Evolutionary conservation across 2,329 filamentous ascomycete species (phyloP).

Genomic region (Biscogniauxia sp.): DNA sequence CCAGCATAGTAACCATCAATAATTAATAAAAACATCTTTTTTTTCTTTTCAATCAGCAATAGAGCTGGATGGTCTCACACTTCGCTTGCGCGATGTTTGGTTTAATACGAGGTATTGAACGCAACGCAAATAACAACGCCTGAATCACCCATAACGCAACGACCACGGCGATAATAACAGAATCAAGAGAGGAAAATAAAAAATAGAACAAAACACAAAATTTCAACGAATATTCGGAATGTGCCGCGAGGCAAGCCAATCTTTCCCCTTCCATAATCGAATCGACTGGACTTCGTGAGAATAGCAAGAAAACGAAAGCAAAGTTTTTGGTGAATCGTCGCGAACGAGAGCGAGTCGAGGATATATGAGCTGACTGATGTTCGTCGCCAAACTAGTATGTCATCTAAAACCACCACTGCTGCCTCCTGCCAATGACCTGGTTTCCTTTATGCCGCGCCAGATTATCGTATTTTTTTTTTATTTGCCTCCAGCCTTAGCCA

Average conservation of each 20-base stretch:
- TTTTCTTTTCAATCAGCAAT: constrained; percentile 4
- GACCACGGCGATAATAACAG: not conserved
- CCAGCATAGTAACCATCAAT: not conserved
- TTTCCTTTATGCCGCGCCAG: constrained; percentile 11
- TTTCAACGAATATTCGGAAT: constrained; percentile 24
- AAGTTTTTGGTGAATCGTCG: constrained; percentile 5
- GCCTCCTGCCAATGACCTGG: constrained; percentile 8
- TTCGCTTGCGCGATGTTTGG: constrained; percentile 10
- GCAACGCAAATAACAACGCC: constrained; percentile 7
- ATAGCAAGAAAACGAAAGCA: constrained; percentile 14
- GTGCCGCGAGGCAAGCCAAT: constrained; percentile 38
- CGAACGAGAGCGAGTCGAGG: constrained; percentile 19
- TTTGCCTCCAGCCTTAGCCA: constrained; percentile 13
- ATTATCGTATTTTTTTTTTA: constrained; percentile 14
- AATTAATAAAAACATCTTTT: constrained; percentile 1
- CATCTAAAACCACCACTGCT: constrained; percentile 21
- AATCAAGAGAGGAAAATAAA: constrained; percentile 13
- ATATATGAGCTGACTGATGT: constrained; percentile 27
- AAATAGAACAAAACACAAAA: too few relatives aligned
- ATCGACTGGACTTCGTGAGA: constrained; percentile 11
- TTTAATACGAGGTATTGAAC: constrained; percentile 8
- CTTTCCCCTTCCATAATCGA: constrained; percentile 27
- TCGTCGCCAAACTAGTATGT: constrained; percentile 30
- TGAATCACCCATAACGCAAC: constrained; percentile 4
- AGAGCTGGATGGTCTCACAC: constrained; percentile 5